Percentiles rank a stretch among this genome's conserved stretches.
These are phyloP conservation scores for Elsinoe fawcettii DNA, from an alignment of 2,329 filamentous ascomycete genomes.

Conservation along the genomic window DNA sequence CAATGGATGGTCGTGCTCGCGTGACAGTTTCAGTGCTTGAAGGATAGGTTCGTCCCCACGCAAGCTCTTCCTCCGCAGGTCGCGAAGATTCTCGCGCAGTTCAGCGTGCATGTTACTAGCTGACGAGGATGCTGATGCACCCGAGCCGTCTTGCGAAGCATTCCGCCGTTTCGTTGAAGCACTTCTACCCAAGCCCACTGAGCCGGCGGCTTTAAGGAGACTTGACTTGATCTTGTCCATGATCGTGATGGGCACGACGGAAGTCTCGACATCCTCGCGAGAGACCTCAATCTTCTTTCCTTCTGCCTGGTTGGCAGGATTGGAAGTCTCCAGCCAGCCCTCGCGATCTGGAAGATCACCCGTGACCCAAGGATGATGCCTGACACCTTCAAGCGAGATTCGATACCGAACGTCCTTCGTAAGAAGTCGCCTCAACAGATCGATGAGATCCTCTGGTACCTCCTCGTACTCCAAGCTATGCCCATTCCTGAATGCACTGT, in stretches of 20 bases:
- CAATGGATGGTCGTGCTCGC: slow-evolving; percentile 60
- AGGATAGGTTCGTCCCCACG: slow-evolving; percentile 51
- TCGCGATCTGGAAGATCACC: slow-evolving; percentile 65
- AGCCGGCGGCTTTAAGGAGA: slow-evolving; percentile 50
- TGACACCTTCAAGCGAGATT: slow-evolving; percentile 85
- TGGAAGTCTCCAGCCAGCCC: slow-evolving; percentile 88
- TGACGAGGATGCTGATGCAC: slow-evolving; percentile 36
- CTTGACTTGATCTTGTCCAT: slow-evolving; percentile 77
- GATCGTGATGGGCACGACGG: slow-evolving; percentile 82
- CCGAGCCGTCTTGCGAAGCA: slow-evolving; percentile 15
- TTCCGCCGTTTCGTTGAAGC: slow-evolving; percentile 17
- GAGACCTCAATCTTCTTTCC: slow-evolving; percentile 88
- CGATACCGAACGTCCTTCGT: slow-evolving; percentile 83
- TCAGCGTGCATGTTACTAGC: slow-evolving; percentile 47
- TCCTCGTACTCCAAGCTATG: slow-evolving; percentile 78
- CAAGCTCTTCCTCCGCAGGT: slow-evolving; percentile 38
- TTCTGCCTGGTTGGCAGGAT: slow-evolving; percentile 67
- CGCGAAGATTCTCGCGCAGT: slow-evolving; percentile 45
- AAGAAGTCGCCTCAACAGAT: slow-evolving; percentile 71
- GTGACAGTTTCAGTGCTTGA: slow-evolving; percentile 42
- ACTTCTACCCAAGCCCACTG: slow-evolving; percentile 30
- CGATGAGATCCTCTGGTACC: slow-evolving; percentile 69
- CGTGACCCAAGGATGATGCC: slow-evolving; percentile 86
- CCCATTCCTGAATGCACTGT: slow-evolving; percentile 49
- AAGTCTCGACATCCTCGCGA: slow-evolving; percentile 77